Conservation (phyloP, 306 rosid genomes). For the Vigna mungo region DNA sequence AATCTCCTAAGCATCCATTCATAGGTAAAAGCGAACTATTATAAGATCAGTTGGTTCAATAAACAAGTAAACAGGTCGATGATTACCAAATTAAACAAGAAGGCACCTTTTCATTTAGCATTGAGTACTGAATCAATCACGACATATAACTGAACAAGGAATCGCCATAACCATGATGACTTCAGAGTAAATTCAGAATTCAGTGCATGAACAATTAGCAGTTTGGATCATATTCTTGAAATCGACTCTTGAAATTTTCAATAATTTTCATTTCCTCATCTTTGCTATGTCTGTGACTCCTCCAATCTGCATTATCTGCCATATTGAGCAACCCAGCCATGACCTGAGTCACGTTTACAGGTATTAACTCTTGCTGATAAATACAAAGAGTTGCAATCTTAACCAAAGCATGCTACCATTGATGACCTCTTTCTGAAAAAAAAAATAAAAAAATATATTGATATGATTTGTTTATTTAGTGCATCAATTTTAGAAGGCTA, state of each 20-base stretch:
- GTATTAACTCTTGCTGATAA: constrained; percentile 21
- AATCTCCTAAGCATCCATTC: constrained; percentile 37
- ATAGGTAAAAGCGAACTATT: background rate
- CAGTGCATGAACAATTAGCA: constrained; percentile 44
- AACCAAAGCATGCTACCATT: constrained; percentile 1
- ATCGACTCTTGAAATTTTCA: constrained; percentile 71
- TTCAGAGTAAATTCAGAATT: constrained; percentile 19
- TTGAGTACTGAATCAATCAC: constrained; percentile 35
- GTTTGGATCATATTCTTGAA: constrained; percentile 85
- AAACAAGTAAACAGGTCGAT: constrained; percentile 34
- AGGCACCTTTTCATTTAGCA: constrained; percentile 44
- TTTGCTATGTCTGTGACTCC: constrained; percentile 69
- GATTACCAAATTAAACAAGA: constrained; percentile 27
- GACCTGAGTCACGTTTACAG: constrained; percentile 65
- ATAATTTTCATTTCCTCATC: constrained; percentile 83
- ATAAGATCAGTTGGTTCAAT: constrained; percentile 30
- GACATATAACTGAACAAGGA: constrained; percentile 20
- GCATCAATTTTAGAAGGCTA: constrained; percentile 47
- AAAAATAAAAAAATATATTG: constrained; percentile 8
- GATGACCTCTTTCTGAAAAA: constrained; percentile 18
- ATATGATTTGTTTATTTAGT: background rate
- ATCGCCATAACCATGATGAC: constrained; percentile 29
- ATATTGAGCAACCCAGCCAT: constrained; percentile 87
- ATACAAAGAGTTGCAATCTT: constrained; percentile 14
- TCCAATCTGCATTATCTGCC: constrained; percentile 96